Conservation (phyloP, 352 stramenopile species). For the Phytophthora kernoviae region DNA sequence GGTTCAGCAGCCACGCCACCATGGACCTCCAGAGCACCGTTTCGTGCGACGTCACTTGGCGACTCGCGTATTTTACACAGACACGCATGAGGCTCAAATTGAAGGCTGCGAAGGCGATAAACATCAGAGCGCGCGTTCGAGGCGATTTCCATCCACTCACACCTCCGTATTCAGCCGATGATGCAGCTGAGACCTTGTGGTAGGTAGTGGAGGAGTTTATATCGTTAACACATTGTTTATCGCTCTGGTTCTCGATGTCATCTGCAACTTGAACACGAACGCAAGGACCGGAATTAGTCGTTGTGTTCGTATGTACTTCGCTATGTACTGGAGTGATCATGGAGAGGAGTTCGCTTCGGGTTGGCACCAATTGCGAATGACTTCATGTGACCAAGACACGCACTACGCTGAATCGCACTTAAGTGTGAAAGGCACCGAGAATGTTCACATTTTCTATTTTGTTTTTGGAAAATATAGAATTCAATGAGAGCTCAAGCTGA, state of each 20-base stretch:
- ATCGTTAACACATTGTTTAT: constrained; percentile 10
- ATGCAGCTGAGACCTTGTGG: constrained; percentile 8
- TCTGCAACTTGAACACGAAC: constrained; percentile 21
- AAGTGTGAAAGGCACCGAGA: too few relatives aligned
- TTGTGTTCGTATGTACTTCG: constrained; percentile 3
- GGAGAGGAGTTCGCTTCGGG: neutral
- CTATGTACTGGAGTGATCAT: constrained; percentile 23
- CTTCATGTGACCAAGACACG: constrained; percentile 2
- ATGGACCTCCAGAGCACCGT: constrained; percentile 61
- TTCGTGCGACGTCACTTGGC: constrained; percentile 51
- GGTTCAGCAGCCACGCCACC: constrained; percentile 53
- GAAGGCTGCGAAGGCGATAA: constrained; percentile 55
- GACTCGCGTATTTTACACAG: constrained; percentile 60
- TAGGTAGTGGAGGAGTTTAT: constrained; percentile 14
- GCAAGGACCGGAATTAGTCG: neutral
- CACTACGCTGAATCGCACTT: constrained; percentile 12
- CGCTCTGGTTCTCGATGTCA: neutral
- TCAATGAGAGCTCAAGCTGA: too few relatives aligned
- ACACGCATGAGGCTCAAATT: constrained; percentile 62
- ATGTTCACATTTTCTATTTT: too few relatives aligned
- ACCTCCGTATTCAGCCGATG: constrained; percentile 10
- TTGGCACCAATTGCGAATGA: neutral
- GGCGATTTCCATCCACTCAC: constrained; percentile 16
- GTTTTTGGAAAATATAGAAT: too few relatives aligned
- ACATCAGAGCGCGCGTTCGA: constrained; percentile 32